phyloP scores from a whole-genome alignment of 2,329 filamentous ascomycete species.

The Neofusicoccum umdonicola region DNA sequence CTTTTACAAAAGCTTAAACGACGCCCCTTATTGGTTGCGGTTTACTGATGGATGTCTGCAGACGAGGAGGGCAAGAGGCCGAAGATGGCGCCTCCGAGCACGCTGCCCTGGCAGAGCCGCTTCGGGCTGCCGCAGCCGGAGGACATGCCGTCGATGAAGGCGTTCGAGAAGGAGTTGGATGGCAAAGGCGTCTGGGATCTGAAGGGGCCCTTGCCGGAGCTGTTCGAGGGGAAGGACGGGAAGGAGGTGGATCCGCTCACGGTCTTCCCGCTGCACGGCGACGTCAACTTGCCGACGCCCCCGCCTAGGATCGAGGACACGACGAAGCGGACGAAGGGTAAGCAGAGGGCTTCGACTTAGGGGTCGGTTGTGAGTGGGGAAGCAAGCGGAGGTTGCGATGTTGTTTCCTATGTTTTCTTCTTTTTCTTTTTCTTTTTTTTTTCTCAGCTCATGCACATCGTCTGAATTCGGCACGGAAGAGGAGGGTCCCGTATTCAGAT shows the following conservation, averaged over 20 bases:
- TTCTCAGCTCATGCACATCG: no score
- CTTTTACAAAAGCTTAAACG: not conserved
- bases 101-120: not conserved
- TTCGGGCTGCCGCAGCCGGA: not conserved
- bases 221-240: not conserved
- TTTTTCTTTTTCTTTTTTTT: no score
- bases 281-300: not conserved
- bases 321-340: no score
- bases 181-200: not conserved
- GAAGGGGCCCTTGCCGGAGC: not conserved
- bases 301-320: no score
- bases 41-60: not conserved
- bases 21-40: not conserved
- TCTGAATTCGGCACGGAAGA: no score
- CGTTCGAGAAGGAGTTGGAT: not conserved
- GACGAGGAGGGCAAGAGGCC: not conserved
- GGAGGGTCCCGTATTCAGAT: not conserved
- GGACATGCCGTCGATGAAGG: not conserved
- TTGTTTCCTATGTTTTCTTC: not conserved
- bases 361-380: not conserved
- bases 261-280: not conserved
- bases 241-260: not conserved
- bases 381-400: not conserved
- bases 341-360: no score
- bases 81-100: not conserved